Evolutionary conservation across 2,329 filamentous ascomycete species (phyloP).

Genomic region (Clonostachys sp.): DNA sequence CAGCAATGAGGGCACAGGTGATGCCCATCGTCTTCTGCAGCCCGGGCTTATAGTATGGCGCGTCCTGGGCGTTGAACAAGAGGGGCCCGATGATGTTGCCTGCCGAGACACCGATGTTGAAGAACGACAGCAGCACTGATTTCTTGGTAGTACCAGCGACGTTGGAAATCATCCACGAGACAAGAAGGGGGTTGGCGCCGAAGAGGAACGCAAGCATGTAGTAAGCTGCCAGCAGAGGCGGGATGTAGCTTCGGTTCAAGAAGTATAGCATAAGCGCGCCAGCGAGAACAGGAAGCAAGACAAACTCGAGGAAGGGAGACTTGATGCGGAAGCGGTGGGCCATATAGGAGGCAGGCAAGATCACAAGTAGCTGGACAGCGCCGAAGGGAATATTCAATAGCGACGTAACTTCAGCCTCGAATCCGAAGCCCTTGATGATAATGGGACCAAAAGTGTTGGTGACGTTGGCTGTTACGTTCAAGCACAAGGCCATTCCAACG

Average conservation of each 20-base stretch:
- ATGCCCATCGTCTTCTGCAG: not conserved
- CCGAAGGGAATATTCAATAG: conserved; percentile 73
- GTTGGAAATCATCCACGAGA: not conserved
- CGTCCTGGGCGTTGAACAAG: not conserved
- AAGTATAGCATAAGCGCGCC: not conserved
- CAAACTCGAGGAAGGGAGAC: not conserved
- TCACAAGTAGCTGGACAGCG: conserved; percentile 18
- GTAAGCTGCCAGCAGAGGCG: not conserved
- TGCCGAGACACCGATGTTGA: not conserved
- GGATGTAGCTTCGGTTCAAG: not conserved
- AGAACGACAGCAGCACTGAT: not conserved
- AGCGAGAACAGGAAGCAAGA: not conserved
- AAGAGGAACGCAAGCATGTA: not conserved
- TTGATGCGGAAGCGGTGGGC: not conserved
- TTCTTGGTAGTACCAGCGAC: not conserved
- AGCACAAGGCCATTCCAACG: conserved; percentile 40
- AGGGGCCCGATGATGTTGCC: conserved; percentile 1
- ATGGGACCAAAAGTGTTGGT: conserved; percentile 66
- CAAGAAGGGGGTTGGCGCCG: not conserved
- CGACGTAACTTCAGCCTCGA: conserved; percentile 57
- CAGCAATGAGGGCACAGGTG: not conserved
- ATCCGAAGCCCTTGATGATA: conserved; percentile 69
- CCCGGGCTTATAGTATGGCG: not conserved
- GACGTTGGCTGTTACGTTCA: conserved; percentile 27
- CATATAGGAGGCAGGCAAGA: not conserved